These are phyloP conservation scores for Coemansia sp. DNA, from an alignment of 192 early-diverging fungal genomes.

Conservation along the genomic window DNA sequence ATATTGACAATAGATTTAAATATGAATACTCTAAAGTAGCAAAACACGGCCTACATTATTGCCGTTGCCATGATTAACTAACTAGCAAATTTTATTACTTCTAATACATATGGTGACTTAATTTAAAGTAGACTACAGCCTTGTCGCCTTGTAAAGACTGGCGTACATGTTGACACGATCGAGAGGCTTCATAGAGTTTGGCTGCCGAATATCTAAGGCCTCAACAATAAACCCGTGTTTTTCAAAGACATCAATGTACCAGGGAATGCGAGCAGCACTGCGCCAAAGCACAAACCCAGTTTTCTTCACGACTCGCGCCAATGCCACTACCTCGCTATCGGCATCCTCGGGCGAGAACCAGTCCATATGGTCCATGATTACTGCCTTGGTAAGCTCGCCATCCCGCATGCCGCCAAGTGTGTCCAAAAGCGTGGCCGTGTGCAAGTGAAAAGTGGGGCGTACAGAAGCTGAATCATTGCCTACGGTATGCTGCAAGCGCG, in stretches of 20 bases:
- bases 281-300: conserved; percentile 81
- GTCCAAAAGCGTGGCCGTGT: conserved; percentile 78
- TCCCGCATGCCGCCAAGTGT: conserved; percentile 60
- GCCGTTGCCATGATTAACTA: too few relatives aligned
- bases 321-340: conserved; percentile 66
- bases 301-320: conserved; percentile 57
- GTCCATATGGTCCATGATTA: conserved; percentile 89
- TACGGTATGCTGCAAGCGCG: conserved; percentile 48
- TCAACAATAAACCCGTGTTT: conserved; percentile 67
- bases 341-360: conserved; percentile 75
- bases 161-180: conserved; percentile 89
- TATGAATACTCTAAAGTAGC: too few relatives aligned
- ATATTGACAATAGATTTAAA: too few relatives aligned
- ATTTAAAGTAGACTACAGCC: conserved; percentile 17
- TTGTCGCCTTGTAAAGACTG: conserved; percentile 62
- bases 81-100: too few relatives aligned
- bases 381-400: conserved; percentile 70
- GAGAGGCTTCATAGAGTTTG: conserved; percentile 60
- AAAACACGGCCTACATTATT: too few relatives aligned
- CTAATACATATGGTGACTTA: too few relatives aligned
- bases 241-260: conserved; percentile 79
- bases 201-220: conserved; percentile 67
- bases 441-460: conserved; percentile 63
- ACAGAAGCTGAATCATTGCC: neutral
- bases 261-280: conserved; percentile 74